Base-by-base conservation (phyloP, 805 yeast genomes). In the Saccharomycopsis fibuligera region DNA sequence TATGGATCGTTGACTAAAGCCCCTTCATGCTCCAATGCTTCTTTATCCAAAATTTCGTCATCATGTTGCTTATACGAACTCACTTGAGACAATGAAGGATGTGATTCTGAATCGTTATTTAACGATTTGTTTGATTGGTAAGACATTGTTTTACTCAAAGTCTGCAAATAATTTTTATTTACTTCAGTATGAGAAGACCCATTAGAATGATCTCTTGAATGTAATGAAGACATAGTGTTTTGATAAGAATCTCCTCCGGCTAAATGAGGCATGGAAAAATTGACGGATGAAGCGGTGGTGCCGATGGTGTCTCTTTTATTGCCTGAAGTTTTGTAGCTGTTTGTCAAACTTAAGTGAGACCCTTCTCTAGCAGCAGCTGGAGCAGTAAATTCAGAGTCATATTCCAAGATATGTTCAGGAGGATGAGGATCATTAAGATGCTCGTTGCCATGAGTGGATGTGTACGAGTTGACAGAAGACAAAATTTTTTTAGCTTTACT, bases 221-320 rank as follows among this genome's bases (percentile, higher is more conserved):
- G 50, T 5, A 56, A 70, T 50, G 69, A 71, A 48, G 65, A 67
- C 16, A 68, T 58, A 9, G 79, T 76, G 57, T 76, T 74, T 57
- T 81, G 85, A 60, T 83, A 83, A 1, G 89, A 79, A 54, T 83
- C 90, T 33, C 91, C 93, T 53, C 85, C 71, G 2, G 91, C 90
- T 57, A 84, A 68, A 63, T 83, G 86, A 1, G 89, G 88, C 49
- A 60, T 68, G 36, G 55, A 48, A 47, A 56, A 56, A n/a, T 51
- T 48, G 44, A 62, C 60, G 16, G 50, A 29, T 2, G 53, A 39
- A 3, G 57, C 44, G 5, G 56, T 38, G 8, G 54, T 45, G 16
- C 53, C 54, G 14, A 57, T 47, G 29, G 55, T 55, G 48, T 54
- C 56, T 44, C 51, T 41, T 35, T 33, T 42, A 2, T 25, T 17